These are phyloP conservation scores for Collybia sordida DNA, from an alignment of 768 basidiomycete species.

Conservation along the genomic window DNA sequence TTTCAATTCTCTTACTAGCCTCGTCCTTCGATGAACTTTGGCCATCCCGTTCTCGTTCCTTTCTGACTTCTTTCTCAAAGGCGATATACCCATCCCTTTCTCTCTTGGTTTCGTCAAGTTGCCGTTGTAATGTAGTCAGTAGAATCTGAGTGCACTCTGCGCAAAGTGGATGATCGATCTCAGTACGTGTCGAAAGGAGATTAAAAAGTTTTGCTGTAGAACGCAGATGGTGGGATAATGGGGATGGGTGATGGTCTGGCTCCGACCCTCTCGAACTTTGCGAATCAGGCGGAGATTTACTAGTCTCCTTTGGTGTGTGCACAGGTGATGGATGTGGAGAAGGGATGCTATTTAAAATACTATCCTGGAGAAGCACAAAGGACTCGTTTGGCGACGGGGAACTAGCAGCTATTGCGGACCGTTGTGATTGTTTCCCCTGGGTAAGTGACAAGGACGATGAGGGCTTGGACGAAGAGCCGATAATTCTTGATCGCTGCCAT, in stretches of 20 bases:
- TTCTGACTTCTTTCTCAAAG: conserved; percentile 85
- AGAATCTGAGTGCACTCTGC: conserved; percentile 90
- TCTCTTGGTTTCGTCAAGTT: conserved; percentile 87
- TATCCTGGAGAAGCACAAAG: conserved; percentile 89
- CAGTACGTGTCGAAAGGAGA: conserved; percentile 71
- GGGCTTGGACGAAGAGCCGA: conserved; percentile 30
- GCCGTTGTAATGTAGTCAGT: conserved; percentile 68
- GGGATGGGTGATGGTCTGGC: conserved; percentile 61
- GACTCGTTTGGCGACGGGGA: conserved; percentile 75
- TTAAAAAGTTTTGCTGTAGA: conserved; percentile 76
- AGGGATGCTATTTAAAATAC: conserved; percentile 71
- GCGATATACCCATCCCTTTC: conserved; percentile 93
- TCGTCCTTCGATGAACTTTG: conserved; percentile 62
- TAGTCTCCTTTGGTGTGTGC: conserved; percentile 42
- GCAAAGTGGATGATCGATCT: conserved; percentile 92
- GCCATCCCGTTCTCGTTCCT: conserved; percentile 73
- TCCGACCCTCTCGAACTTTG: conserved; percentile 37
- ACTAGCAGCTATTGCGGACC: conserved; percentile 18
- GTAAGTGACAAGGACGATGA: conserved; percentile 44
- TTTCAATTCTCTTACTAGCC: conserved; percentile 71
- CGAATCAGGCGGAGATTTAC: conserved; percentile 32
- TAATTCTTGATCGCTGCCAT: conserved; percentile 59
- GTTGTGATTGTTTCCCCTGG: conserved; percentile 62
- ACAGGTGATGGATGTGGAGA: conserved; percentile 43
- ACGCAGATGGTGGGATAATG: conserved; percentile 75